Evolutionary conservation across 805 yeast species (phyloP).

Genomic region (Isabelozyma rhagii): DNA sequence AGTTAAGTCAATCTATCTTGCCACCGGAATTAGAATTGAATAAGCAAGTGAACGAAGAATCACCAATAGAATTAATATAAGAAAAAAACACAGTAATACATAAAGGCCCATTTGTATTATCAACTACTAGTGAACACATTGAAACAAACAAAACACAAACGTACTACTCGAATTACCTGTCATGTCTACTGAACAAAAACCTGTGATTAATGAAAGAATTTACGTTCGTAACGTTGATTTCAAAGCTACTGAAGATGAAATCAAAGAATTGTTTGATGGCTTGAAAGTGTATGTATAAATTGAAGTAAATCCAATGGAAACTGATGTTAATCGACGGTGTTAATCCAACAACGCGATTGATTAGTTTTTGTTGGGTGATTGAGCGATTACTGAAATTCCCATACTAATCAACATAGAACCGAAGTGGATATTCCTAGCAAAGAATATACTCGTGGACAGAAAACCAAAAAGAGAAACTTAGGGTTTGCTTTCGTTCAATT

Average conservation of each 20-base stretch:
- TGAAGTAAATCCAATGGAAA: background rate
- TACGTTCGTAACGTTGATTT: slow-evolving; percentile 43
- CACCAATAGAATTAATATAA: background rate
- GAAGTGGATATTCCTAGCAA: slow-evolving; percentile 52
- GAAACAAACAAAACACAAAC: slow-evolving; percentile 1
- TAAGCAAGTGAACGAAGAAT: background rate
- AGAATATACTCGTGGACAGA: slow-evolving; percentile 30
- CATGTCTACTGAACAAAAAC: slow-evolving; percentile 17
- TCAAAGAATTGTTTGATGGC: slow-evolving; percentile 48
- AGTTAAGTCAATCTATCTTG: slow-evolving; percentile 5
- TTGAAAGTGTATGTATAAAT: slow-evolving; percentile 34
- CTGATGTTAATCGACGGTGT: background rate
- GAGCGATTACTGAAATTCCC: background rate
- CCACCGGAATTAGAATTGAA: background rate
- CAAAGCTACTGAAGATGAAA: slow-evolving; percentile 39
- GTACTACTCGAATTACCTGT: background rate
- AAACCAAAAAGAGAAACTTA: slow-evolving; percentile 40
- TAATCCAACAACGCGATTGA: background rate
- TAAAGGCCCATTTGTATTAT: background rate
- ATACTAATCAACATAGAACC: slow-evolving; percentile 14
- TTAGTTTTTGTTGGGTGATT: background rate
- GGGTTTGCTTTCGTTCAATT: slow-evolving; percentile 64
- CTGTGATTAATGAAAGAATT: slow-evolving; percentile 42
- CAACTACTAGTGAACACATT: background rate
- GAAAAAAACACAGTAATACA: background rate